Conservation (phyloP, 495 filamentous ascomycete genomes). For the Talaromyces liani region DNA sequence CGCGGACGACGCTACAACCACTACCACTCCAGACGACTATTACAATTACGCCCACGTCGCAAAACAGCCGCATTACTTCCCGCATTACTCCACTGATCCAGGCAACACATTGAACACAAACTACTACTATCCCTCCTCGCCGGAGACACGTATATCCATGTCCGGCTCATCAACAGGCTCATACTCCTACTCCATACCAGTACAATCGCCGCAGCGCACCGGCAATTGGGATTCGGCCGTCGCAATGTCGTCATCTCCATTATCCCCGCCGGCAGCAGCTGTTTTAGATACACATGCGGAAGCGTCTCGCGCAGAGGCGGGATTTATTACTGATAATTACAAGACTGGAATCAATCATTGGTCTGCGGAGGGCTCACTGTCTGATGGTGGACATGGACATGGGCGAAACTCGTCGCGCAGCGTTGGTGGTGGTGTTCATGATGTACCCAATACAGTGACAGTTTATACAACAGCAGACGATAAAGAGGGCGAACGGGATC, state of each 20-base stretch:
- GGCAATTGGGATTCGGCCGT: slow-evolving; percentile 2
- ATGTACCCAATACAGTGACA: slow-evolving; percentile 1
- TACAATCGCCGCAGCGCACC: neutral
- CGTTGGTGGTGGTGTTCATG: neutral
- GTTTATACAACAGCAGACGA: slow-evolving; percentile 5
- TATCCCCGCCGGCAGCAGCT: neutral
- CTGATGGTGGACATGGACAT: slow-evolving; percentile 1
- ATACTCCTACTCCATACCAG: slow-evolving; percentile 1
- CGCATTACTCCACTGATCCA: neutral
- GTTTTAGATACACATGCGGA: neutral
- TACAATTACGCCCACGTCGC: neutral
- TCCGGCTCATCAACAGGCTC: slow-evolving; percentile 8
- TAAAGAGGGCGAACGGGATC: slow-evolving; percentile 10
- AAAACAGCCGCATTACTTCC: neutral
- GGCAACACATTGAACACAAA: neutral
- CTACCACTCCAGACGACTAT: neutral
- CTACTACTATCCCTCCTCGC: slow-evolving; percentile 6
- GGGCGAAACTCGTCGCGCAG: neutral
- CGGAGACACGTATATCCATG: slow-evolving; percentile 7
- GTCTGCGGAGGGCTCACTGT: slow-evolving; percentile 1
- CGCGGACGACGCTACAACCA: slow-evolving; percentile 1
- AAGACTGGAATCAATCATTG: neutral
- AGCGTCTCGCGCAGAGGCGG: neutral
- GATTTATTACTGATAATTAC: neutral
- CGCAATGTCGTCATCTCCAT: neutral